Percentiles rank a stretch among this genome's conserved stretches.
Conservation (phyloP, 768 basidiomycete genomes). For the Stropharia rugosoannulata region DNA sequence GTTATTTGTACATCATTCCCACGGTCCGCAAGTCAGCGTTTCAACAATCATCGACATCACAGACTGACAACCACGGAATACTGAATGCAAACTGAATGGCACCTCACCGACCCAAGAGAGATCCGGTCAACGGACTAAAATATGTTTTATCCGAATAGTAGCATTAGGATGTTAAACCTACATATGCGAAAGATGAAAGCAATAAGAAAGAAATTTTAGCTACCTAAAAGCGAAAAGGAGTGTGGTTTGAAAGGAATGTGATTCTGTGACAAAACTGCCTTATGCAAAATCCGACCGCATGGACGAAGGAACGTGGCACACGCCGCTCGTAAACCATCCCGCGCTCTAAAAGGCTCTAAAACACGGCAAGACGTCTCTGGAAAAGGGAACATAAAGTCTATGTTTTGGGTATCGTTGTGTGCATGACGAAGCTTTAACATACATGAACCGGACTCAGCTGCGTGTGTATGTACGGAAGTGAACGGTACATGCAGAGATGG, state of each 20-base stretch:
- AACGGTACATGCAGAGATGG: slow-evolving; percentile 7
- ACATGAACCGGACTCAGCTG: slow-evolving; percentile 3
- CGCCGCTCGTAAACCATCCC: not conserved
- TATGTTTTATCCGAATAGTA: no score
- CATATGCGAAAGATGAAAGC: not conserved
- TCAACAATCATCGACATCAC: not conserved
- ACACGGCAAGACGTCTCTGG: slow-evolving; percentile 3
- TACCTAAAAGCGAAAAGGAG: slow-evolving; percentile 6
- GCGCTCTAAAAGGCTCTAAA: not conserved
- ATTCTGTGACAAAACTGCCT: slow-evolving; percentile 2
- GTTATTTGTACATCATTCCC: not conserved
- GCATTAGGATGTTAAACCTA: no score
- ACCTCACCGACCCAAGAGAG: no score
- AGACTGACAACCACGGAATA: no score
- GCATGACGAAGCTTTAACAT: not conserved
- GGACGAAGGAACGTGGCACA: not conserved
- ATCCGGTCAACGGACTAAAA: no score
- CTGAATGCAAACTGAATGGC: no score
- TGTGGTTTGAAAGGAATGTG: slow-evolving; percentile 1
- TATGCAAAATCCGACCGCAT: not conserved
- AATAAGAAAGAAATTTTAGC: not conserved
- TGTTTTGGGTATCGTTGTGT: slow-evolving; percentile 1
- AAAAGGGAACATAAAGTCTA: slow-evolving; percentile 3
- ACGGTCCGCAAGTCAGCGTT: not conserved
- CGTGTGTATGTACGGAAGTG: slow-evolving; percentile 3